A percentile compares a stretch with the other conserved stretches of the same genome.
phyloP scores from a whole-genome alignment of 23 red algal species.

The Gracilariopsis chorda region DNA sequence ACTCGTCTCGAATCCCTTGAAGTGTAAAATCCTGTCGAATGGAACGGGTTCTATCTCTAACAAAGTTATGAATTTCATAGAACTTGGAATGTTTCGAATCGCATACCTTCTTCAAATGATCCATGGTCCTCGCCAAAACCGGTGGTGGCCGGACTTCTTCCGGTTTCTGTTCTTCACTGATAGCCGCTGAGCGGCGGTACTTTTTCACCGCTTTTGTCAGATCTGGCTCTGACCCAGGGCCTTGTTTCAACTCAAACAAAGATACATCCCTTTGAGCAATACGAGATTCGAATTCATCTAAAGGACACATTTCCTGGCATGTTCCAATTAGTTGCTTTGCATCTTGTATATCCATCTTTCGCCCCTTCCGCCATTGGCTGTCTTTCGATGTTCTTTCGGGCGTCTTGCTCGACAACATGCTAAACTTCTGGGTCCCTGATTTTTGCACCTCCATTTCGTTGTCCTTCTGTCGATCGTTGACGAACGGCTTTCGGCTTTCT shows the following conservation, averaged over 20 bases:
- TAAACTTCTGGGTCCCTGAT: not conserved
- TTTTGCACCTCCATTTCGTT: constrained; percentile 11
- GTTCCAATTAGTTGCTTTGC: constrained; percentile 71
- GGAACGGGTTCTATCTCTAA: constrained; percentile 88
- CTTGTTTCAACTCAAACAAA: not conserved
- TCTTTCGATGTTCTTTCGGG: not conserved
- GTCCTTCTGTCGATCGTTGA: not conserved
- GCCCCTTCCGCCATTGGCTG: constrained; percentile 23
- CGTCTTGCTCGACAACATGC: not conserved
- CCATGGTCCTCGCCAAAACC: constrained; percentile 75
- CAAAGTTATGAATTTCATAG: constrained; percentile 82
- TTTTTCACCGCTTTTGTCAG: constrained; percentile 87
- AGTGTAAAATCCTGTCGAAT: constrained; percentile 95
- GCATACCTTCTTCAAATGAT: constrained; percentile 67
- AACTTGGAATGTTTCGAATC: constrained; percentile 54
- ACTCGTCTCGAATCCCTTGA: constrained; percentile 76
- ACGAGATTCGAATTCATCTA: constrained; percentile 55
- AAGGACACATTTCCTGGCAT: constrained; percentile 93
- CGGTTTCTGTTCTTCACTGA: constrained; percentile 71
- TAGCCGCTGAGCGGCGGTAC: constrained; percentile 87
- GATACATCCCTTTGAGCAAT: constrained; percentile 58
- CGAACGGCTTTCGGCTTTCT: not conserved
- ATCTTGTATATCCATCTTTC: constrained; percentile 38
- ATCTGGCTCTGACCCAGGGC: constrained; percentile 48
- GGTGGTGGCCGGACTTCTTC: constrained; percentile 77